phyloP scores from a whole-genome alignment of 2,329 filamentous ascomycete species.

The Dendryphion nanum region DNA sequence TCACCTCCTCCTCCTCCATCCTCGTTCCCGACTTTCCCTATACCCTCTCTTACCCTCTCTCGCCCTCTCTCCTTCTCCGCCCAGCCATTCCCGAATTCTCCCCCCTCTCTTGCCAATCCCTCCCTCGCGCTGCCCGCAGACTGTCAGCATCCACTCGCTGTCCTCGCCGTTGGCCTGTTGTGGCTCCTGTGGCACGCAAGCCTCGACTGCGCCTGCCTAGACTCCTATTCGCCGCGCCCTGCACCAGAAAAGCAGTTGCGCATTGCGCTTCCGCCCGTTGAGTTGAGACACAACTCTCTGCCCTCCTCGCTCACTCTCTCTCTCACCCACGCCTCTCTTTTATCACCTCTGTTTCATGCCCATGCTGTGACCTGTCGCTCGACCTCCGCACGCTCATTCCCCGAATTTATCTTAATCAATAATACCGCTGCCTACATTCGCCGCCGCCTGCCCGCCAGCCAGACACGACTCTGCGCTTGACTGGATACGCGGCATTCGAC shows the following conservation, averaged over 20 bases:
- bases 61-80: conserved; percentile 5
- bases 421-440: conserved; percentile 23
- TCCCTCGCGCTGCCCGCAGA: conserved; percentile 8
- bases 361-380: conserved; percentile 26
- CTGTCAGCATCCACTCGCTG: conserved; percentile 3
- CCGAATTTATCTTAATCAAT: conserved; percentile 38
- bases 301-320: conserved; percentile 6
- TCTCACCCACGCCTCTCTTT: conserved; percentile 23
- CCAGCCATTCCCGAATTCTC: conserved; percentile 4
- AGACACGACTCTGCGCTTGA: conserved; percentile 21
- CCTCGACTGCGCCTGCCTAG: conserved; percentile 2
- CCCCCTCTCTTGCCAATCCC: conserved; percentile 1
- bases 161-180: conserved; percentile 7
- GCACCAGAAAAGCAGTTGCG: too few relatives aligned
- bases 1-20: conserved; percentile 1
- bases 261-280: too few relatives aligned
- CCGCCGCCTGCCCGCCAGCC: too few relatives aligned
- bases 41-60: conserved; percentile 3
- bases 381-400: conserved; percentile 38
- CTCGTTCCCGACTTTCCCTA: neutral
- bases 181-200: conserved; percentile 11
- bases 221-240: too few relatives aligned
- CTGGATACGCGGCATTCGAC: conserved; percentile 27
- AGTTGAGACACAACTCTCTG: too few relatives aligned
- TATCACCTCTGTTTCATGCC: conserved; percentile 29